A percentile compares a stretch with the other conserved stretches of the same genome.
Evolutionary conservation across 768 basidiomycete species (phyloP).

Genomic region (Kwoniella sp.): DNA sequence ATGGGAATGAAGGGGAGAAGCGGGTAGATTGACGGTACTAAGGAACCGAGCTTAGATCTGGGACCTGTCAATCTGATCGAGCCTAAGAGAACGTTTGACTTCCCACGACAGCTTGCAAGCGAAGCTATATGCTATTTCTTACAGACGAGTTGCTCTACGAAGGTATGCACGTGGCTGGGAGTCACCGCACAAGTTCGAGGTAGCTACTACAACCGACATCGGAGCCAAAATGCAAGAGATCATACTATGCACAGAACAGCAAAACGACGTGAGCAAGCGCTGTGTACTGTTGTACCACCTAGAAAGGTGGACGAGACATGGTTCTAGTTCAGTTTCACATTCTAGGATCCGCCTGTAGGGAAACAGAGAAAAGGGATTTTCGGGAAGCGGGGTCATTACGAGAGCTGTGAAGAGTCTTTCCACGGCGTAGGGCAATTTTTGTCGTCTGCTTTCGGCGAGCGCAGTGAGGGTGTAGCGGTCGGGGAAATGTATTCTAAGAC

Average conservation of each 20-base stretch:
- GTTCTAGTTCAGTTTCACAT: constrained; percentile 9
- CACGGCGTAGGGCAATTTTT: no score
- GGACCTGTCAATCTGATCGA: background rate
- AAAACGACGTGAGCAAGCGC: background rate
- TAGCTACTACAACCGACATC: no score
- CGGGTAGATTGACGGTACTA: background rate
- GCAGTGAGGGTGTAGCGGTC: background rate
- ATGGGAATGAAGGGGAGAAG: background rate
- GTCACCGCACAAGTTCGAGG: no score
- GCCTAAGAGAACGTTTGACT: constrained; percentile 3
- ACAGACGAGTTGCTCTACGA: background rate
- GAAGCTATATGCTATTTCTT: no score
- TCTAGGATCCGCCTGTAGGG: constrained; percentile 4
- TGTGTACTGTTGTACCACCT: no score
- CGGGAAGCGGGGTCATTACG: constrained; percentile 4
- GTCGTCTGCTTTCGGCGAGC: background rate
- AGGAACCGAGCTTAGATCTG: constrained; percentile 1
- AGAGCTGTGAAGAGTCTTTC: background rate
- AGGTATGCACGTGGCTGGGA: no score
- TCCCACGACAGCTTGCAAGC: no score
- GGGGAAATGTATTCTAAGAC: background rate
- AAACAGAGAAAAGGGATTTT: background rate
- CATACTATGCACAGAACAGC: background rate
- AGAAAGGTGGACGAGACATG: constrained; percentile 12
- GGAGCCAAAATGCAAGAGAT: no score